Evolutionary conservation across 495 filamentous ascomycete genomes (phyloP), one percentile per base, ranked within the genome.

Genomic region (Tuber indicum): DNA sequence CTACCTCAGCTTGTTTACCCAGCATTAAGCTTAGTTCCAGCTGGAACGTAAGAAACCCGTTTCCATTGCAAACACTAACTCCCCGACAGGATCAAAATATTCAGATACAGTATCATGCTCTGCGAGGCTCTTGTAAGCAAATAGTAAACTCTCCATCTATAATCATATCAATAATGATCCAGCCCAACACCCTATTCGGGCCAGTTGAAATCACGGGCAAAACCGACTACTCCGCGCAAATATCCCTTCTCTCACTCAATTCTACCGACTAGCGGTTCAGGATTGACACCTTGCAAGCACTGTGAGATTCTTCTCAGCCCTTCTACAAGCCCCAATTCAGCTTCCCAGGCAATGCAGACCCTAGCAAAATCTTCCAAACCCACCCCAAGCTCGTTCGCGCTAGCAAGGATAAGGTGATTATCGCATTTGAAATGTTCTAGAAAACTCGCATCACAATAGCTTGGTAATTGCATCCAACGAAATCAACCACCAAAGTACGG

Each of bases 281-380:
- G 17, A 19, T 23, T 23, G 47, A 49, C 3, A 49, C 5, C 47
- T 23, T 16, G 17, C 7, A 49, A 23, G 16, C 47, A 49, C 21
- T 21, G 0, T 49, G 47, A 4, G 0, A 49, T 49, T 77, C 91
- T 87, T 83, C 83, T 82, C 16, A 96, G 87, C 0, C 92, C 93
- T 81, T 94, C 91, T 2, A 81, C 86, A n/a, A 96, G 77, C 72
- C 87, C 84, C n/a, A 86, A 86, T 82, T 90, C 90, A 32, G 91
- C 88, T 85, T 91, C 92, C 90, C 91, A 95, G 16, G 92, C 87
- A 84, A 93, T 94, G 77, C 91, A 93, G 12, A 96, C 79, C 70
- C 93, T 87, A 23, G 96, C 75, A 49, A 86, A 83, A 46, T 86
- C 77, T 42, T 84, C 84, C 84, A 94, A 92, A 74, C 82, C 84